Percentiles rank a stretch among this genome's conserved stretches.
phyloP scores from a whole-genome alignment of 73 alveolate genomes.

The Paramecium sonneborni region DNA sequence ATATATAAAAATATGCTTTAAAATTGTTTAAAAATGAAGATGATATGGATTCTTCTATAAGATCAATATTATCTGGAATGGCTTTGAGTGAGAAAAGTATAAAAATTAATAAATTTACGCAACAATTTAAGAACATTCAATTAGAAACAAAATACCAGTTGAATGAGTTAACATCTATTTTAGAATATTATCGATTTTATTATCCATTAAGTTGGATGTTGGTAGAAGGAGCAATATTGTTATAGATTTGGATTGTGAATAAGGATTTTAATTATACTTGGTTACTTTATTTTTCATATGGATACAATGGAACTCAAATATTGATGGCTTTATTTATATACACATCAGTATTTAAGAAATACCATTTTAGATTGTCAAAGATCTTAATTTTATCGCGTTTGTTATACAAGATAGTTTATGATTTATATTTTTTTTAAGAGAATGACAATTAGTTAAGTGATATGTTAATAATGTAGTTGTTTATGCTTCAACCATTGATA shows the following conservation, averaged over 20 bases:
- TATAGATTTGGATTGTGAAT: neutral
- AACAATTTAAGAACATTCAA: neutral
- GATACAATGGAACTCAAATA: neutral
- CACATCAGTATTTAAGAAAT: neutral
- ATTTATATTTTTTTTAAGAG: neutral
- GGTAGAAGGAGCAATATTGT: slow-evolving; percentile 37
- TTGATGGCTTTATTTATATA: neutral
- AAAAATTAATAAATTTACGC: neutral
- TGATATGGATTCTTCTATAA: neutral
- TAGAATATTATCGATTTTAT: neutral
- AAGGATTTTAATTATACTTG: neutral
- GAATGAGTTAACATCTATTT: neutral
- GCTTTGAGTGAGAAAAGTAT: slow-evolving; percentile 4
- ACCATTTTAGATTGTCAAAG: neutral
- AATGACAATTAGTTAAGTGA: slow-evolving; percentile 5
- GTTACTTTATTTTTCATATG: neutral
- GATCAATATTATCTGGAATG: slow-evolving; percentile 27
- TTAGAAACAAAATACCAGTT: slow-evolving; percentile 22
- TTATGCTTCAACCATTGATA: slow-evolving; percentile 11
- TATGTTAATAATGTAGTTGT: slow-evolving; percentile 35
- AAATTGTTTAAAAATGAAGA: slow-evolving; percentile 49
- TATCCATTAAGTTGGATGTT: slow-evolving; percentile 46
- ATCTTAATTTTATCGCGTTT: slow-evolving; percentile 3
- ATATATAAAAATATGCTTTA: neutral
- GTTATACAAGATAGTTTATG: slow-evolving; percentile 34